Conservation (phyloP, 495 filamentous ascomycete genomes). For the Aspergillus diversus region DNA sequence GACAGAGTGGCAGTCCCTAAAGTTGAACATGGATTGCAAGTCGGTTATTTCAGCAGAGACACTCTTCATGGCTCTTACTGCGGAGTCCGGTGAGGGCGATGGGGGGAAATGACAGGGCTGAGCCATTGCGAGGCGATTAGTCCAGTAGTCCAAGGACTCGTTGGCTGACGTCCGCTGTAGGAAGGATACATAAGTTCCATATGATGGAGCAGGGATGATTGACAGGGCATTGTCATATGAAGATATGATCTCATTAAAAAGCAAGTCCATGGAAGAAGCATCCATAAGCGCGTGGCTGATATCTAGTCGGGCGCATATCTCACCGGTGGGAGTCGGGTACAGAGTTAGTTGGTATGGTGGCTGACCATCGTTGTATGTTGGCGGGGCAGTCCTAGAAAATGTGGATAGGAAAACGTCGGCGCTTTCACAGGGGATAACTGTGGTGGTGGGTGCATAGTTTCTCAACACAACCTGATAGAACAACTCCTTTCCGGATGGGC, state of each 20-base stretch:
- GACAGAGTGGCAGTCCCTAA: constrained; percentile 13
- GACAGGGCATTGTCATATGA: constrained; percentile 11
- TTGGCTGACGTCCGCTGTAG: constrained; percentile 31
- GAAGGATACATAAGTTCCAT: constrained; percentile 19
- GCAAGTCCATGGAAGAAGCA: constrained; percentile 16
- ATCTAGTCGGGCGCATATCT: constrained; percentile 14
- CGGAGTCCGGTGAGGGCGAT: not conserved
- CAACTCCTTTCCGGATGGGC: constrained; percentile 9
- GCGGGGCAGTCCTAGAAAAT: not conserved
- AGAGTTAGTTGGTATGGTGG: constrained; percentile 18
- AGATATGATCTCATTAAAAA: constrained; percentile 14
- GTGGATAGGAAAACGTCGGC: constrained; percentile 2
- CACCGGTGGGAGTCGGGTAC: constrained; percentile 1
- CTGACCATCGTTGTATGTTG: not conserved
- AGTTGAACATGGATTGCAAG: constrained; percentile 4
- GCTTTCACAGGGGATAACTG: not conserved
- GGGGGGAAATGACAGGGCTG: constrained; percentile 14
- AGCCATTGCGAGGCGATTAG: constrained; percentile 20
- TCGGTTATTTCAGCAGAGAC: constrained; percentile 5
- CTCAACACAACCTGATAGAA: constrained; percentile 19
- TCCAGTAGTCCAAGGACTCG: constrained; percentile 16
- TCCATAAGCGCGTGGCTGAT: constrained; percentile 21
- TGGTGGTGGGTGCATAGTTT: not conserved
- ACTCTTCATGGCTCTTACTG: not conserved
- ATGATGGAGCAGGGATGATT: constrained; percentile 8